A percentile compares a stretch with the other conserved stretches of the same genome.
These are phyloP conservation scores for Curvularia sp. DNA, from an alignment of 2,329 filamentous ascomycete genomes.

Conservation along the genomic window DNA sequence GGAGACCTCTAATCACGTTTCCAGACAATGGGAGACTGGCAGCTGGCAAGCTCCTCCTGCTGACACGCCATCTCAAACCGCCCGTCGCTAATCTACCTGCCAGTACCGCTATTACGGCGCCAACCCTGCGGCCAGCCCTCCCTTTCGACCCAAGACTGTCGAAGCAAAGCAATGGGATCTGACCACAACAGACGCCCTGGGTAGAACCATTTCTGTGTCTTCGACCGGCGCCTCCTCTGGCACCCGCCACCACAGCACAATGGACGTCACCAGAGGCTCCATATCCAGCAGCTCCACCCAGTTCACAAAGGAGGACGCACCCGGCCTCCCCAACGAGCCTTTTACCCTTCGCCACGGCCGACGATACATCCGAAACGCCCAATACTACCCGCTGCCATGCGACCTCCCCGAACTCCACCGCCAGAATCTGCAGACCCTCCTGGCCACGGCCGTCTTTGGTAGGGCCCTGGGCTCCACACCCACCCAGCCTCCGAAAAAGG, in stretches of 20 bases:
- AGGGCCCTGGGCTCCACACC: slow-evolving; percentile 76
- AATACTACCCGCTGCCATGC: slow-evolving; percentile 81
- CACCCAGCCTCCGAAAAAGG: slow-evolving; percentile 65
- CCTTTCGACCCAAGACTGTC: slow-evolving; percentile 40
- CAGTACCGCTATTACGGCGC: slow-evolving; percentile 48
- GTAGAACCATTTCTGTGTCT: slow-evolving; percentile 43
- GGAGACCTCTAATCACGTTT: slow-evolving; percentile 17
- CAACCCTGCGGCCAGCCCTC: slow-evolving; percentile 31
- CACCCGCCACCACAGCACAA: slow-evolving; percentile 28
- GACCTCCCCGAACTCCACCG: slow-evolving; percentile 87
- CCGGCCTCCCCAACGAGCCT: slow-evolving; percentile 40
- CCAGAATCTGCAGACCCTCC: slow-evolving; percentile 82
- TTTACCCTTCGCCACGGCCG: slow-evolving; percentile 79
- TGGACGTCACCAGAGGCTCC: slow-evolving; percentile 49
- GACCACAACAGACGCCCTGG: slow-evolving; percentile 45
- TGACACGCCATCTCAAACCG: slow-evolving; percentile 8
- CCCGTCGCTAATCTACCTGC: slow-evolving; percentile 17
- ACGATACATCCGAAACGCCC: slow-evolving; percentile 79
- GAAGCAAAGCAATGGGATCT: slow-evolving; percentile 49
- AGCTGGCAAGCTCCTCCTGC: slow-evolving; percentile 37
- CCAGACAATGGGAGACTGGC: slow-evolving; percentile 45
- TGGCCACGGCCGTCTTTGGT: slow-evolving; percentile 82
- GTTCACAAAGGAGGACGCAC: slow-evolving; percentile 38
- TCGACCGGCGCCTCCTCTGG: slow-evolving; percentile 30
- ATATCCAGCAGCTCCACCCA: slow-evolving; percentile 50